Base-by-base conservation (phyloP, 345 rosid species). In the Iberis pinnata region DNA sequence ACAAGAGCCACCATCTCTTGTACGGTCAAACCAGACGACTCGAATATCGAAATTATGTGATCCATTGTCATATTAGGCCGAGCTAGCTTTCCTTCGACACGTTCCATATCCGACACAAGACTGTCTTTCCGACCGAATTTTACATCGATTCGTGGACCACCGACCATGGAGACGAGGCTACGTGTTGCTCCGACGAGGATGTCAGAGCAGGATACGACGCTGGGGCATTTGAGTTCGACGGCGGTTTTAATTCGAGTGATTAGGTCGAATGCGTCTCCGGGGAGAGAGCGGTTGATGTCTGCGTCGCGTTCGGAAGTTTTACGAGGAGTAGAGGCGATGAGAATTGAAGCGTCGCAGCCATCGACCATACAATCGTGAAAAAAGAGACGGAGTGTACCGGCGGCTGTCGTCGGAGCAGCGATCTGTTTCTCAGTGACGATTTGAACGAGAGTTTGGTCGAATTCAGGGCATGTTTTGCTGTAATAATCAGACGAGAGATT, bases 191-290 rank as follows among this genome's bases (percentile, higher is more conserved):
- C 64, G 2, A 86, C 85, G 12, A 88, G 75, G 43, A 88, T 88
- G 40, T 84, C 94, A 0, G 94, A 65, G 36, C 94, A 88, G 0
- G 94, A 88, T 5, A 88, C 88, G 3, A 58, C 25, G 25, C 49
- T 69, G 13, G 89, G 94, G 51, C 96, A 88, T 42, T 76, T 27
- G 4, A 84, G 83, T 66, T 88, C 96, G 2, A 88, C 63, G 16
- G 84, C 78, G 4, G 86, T 80, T 55, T 84, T 88, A 29, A 73
- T 73, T 2, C 80, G 70, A 1, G 74, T 48, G 17, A 88, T 48
- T 0, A 88, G 56, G 37, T 88, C 96, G 33, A 82, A 84, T 4
- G 75, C 94, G 15, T 88, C 94, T 1, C 96, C 96, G 0, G 96
- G 79, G 51, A 82, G 86, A 25, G 82, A 71, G 0, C 40, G 73